Base-by-base conservation (phyloP, 1,284 basidiomycete genomes). In the Limonomyces culmigenus region DNA sequence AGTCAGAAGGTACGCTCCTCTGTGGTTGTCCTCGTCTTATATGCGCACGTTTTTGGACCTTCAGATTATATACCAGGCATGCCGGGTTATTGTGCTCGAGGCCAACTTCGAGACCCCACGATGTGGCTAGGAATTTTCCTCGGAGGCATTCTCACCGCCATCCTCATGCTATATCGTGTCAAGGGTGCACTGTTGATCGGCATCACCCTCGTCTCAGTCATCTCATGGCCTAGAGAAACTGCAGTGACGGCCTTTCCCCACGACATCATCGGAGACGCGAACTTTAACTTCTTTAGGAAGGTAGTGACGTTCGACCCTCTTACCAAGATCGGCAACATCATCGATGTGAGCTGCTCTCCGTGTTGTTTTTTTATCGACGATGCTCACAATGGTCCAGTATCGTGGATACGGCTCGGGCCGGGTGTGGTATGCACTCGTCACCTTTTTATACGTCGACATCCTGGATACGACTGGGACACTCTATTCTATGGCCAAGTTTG, bases 401-500 rank as follows among this genome's bases (percentile, higher is more conserved):
- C 37, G 15, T 13, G n/a, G n/a, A n/a, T 40, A 33, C 12, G 39
- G 62, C 21, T 78, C 76, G 37, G 83, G 83, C 37, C 70, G 62
- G 35, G 79, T 86, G 6, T 91, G 87, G 87, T 81, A 88, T 49
- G 85, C 87, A 4, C 65, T 91, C 23, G 62, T 87, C 48, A 83
- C 79, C 6, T 84, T 91, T 70, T 72, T 91, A 38, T 92, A 91
- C 53, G 85, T 91, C 49, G 86, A 89, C 55, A 79, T 87, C 5
- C 19, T 39, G 32, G 23, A n/a, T 27, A 53, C 51, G 25, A 53
- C 51, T 31, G 47, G 46, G 49, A 89, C 87, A 2, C 59, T 91
- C 10, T 88, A 88, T 55, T 78, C 87, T 31, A 91, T 92, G 87
- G 81, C 86, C 35, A 85, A 83, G 50, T 88, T 89, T 45, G 85